Base-by-base conservation (phyloP, 1,284 basidiomycete species). In the Pseudozyma pruni region DNA sequence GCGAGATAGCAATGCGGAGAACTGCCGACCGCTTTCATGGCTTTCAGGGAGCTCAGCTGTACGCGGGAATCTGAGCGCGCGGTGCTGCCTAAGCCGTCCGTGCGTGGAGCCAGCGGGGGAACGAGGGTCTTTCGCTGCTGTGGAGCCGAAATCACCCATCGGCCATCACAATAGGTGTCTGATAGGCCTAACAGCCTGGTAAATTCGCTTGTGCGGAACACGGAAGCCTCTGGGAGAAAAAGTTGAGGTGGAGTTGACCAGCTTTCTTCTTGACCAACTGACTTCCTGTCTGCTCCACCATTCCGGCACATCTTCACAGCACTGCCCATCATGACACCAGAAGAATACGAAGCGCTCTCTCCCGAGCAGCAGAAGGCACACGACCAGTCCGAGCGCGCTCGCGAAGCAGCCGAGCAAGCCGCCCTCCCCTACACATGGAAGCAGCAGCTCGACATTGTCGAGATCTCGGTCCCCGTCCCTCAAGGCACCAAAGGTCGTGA, bases 401-500 rank as follows among this genome's bases (percentile, higher is more conserved):
- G 88, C 23, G 93, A 97, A 84, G 83, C 84, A 57, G 85, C 83
- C 40, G 94, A 97, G 83, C 94, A 98, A 85, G 91, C 89, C 61
- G 88, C 88, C 14, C 86, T 99, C 57, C 96, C 96, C 1, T 98
- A 97, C 84, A 86, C 84, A 47, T 99, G 96, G 96, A 89, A 85
- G 42, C 96, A 99, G 82, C 89, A 93, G 74, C 86, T 99, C 7
- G 88, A 88, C 22, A 92, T 95, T 52, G 88, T 98, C 31, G 91
- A 94, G 54, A 84, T 99, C 55, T 86, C 87, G 7, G 86, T 98
- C 2, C 90, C 91, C 8, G 89, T 99, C 2, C 92, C 93, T 7
- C 87, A 89, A 57, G 95, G 94, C 22, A 95, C 93, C 1, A 88
- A 91, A 42, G 90, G 86, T 14, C 90, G 86, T 73, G 90, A 97